Evolutionary conservation across 164 flowering plant species (phyloP), one percentile per base, ranked within the genome.

Genomic region (Dillenia turbinata): DNA sequence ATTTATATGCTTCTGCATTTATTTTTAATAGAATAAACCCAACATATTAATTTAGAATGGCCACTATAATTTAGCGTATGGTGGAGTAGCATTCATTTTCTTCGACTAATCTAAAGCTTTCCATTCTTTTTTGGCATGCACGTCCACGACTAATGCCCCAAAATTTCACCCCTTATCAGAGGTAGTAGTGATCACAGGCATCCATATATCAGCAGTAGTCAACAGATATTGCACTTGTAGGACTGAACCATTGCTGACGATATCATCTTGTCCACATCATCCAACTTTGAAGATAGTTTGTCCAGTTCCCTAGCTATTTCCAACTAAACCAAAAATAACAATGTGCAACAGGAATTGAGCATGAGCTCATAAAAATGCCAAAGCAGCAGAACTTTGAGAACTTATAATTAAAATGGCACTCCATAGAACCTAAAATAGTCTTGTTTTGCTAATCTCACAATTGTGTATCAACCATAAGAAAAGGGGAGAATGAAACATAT

Each of bases 131-230:
- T 76, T 71, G 19, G 63, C 13, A 43, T 17, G 54, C 10, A 72
- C 79, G 43, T 78, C 86, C 56, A 61, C 77, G 15, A 68, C 17
- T 8, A 79, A 57, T 2, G 81, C 69, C 0, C n/a, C 66, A 62
- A 92, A 86, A 55, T 81, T 82, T 9, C 84, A 85, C 61, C 94
- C 67, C 68, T 85, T 90, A 56, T 87, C 94, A 46, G 96, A 78
- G 52, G 76, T 81, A 56, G 98, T 94, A 19, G 97, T 90, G 47
- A 90, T 88, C 53, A 93, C 92, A 1, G 98, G 98, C 93, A 93
- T 81, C 97, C 98, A 92, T 8, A 92, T 71, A 69, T 88, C 86
- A 46, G 98, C 86, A 0, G 94, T 88, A 49, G 81, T 85, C 67
- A 90, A 61, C n/a, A 88, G 85, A 17, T 90, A 72, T 57, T 78